Evolutionary conservation across 1,284 basidiomycete species (phyloP).

Genomic region (Cryptococcus hybrid): DNA sequence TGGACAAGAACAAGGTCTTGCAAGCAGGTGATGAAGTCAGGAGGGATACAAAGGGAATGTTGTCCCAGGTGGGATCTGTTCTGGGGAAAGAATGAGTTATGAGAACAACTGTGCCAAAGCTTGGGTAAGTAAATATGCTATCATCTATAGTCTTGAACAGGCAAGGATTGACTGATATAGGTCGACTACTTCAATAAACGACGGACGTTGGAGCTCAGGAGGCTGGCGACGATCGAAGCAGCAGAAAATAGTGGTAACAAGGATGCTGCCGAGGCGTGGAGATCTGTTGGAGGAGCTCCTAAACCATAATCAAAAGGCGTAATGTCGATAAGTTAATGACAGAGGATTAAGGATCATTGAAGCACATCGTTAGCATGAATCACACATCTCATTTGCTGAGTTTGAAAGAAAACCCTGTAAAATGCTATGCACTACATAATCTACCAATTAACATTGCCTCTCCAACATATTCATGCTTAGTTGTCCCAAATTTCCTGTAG

Average conservation of each 20-base stretch:
- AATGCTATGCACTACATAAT: too few relatives aligned
- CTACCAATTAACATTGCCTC: too few relatives aligned
- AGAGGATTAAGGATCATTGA: too few relatives aligned
- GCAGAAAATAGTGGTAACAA: constrained; percentile 33
- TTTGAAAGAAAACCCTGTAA: too few relatives aligned
- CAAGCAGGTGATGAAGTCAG: constrained; percentile 24
- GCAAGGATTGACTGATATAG: constrained; percentile 19
- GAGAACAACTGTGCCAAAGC: constrained; percentile 47
- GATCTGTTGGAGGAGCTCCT: too few relatives aligned
- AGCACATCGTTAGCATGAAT: too few relatives aligned
- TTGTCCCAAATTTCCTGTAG: too few relatives aligned
- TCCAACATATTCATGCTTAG: too few relatives aligned
- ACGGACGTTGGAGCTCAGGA: constrained; percentile 47
- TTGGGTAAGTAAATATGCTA: constrained; percentile 47
- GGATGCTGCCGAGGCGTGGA: constrained; percentile 22
- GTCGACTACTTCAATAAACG: constrained; percentile 55
- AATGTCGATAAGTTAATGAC: too few relatives aligned
- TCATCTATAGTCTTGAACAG: neutral
- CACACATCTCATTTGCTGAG: too few relatives aligned
- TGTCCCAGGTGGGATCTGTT: constrained; percentile 29
- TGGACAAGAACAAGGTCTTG: constrained; percentile 40
- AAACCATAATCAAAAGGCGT: too few relatives aligned
- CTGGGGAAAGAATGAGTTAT: constrained; percentile 38
- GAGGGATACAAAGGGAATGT: constrained; percentile 35
- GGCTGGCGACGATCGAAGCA: constrained; percentile 46